These are phyloP conservation scores for Syzygium aromaticum DNA, from an alignment of 345 rosid genomes.

Conservation along the genomic window DNA sequence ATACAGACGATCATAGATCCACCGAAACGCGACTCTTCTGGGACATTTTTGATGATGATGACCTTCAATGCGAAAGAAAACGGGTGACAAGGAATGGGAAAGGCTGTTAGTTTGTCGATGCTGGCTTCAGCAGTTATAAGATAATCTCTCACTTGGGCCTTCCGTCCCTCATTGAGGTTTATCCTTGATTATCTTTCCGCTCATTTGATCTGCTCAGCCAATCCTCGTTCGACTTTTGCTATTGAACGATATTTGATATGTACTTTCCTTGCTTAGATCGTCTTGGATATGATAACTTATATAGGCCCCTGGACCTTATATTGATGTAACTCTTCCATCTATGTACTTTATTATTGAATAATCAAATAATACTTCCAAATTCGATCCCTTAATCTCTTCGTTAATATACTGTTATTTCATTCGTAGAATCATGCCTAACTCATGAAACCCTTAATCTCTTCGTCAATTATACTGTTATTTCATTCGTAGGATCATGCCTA, in stretches of 20 bases:
- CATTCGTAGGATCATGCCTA: background rate
- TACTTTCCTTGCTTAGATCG: background rate
- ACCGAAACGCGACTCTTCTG: slow-evolving; percentile 4
- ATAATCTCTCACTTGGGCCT: slow-evolving; percentile 9
- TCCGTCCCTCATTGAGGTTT: slow-evolving; percentile 18
- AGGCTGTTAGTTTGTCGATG: slow-evolving; percentile 14
- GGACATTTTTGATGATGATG: slow-evolving; percentile 14
- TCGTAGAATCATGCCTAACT: background rate
- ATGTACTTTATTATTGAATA: background rate
- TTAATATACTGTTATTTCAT: background rate
- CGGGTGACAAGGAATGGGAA: slow-evolving; percentile 20
- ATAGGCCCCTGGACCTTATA: background rate
- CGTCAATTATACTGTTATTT: background rate
- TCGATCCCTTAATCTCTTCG: background rate
- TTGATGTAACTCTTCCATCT: background rate
- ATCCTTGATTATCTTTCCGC: background rate
- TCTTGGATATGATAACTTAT: background rate
- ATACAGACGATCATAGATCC: background rate
- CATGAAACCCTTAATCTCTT: background rate
- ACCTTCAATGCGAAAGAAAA: slow-evolving; percentile 5
- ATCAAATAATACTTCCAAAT: background rate
- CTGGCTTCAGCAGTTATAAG: slow-evolving; percentile 18
- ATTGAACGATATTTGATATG: background rate
- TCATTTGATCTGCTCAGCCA: background rate
- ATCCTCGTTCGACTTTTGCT: background rate